Base-by-base conservation (phyloP, 148 eudicot species). In the Rhododendron williamsianum region DNA sequence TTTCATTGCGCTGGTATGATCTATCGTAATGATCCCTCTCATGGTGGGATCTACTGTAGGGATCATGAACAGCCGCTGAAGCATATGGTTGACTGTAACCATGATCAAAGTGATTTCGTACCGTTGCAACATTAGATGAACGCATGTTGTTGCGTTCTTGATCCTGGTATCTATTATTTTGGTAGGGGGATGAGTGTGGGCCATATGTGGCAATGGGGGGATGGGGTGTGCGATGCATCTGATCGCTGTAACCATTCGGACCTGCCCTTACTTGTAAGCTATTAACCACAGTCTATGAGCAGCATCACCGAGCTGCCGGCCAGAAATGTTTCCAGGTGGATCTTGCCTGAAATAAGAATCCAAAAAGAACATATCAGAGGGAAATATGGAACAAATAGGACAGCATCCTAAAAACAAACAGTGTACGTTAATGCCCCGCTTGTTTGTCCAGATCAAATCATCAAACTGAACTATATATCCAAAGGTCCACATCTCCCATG, bases 291-390 rank as follows among this genome's bases (percentile, higher is more conserved):
- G 88, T 19, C 96, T 91, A 88, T 92, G 95, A 63, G 98, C 98
- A 56, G 95, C 98, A 49, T 93, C 94, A 11, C 94, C 95, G 13
- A 95, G 94, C 86, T 92, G 96, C 67, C 89, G 88, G 45, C 98
- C 98, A 76, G 93, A 87, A 72, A 90, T 81, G 63, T 88, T 85
- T 81, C 93, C 94, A 43, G 88, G 91, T 18, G 90, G 86, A 72
- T 88, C 88, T 73, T 87, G 91, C 89, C 94, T 93, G 90, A 87
- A 88, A 79, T 67, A 85, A 85, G 9, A 54, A 56, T 71, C 21
- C 41, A 43, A 49, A 33, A 71, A 71, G 15, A 30, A 69, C 36
- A 38, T 15, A 71, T 76, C 46, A 36, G 10, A 43, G 21, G 15
- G 45, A 21, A 77, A 43, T 77, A 77, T 77, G 2, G 3, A 30